A percentile compares a stretch with the other conserved stretches of the same genome.
Conservation (phyloP, 2,329 filamentous ascomycete genomes). For the Colletotrichum acutatum region DNA sequence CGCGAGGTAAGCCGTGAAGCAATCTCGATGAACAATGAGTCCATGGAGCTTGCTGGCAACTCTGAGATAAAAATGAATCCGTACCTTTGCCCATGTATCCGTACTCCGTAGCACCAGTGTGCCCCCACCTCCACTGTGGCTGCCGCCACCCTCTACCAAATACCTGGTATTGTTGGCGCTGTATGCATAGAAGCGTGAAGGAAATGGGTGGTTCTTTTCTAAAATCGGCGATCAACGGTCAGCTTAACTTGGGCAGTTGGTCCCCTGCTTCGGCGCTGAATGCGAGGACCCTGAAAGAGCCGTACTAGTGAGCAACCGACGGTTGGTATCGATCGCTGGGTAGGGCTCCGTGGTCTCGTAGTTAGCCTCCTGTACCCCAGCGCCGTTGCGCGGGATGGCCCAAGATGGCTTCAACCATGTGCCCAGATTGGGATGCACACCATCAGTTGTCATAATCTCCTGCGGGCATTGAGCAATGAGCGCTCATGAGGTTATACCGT, state of each 20-base stretch:
- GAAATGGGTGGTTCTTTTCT: neutral
- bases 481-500: neutral
- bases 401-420: slow-evolving; percentile 10
- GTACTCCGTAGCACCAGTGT: too few relatives aligned
- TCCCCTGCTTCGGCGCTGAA: neutral
- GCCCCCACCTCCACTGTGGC: neutral
- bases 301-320: neutral
- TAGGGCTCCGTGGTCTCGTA: slow-evolving; percentile 5
- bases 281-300: slow-evolving; percentile 21
- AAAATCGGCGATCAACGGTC: neutral
- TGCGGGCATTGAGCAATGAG: slow-evolving; percentile 27
- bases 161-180: neutral
- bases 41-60: neutral
- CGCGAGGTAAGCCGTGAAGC: slow-evolving; percentile 7
- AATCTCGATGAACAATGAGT: neutral
- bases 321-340: slow-evolving; percentile 17
- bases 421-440: slow-evolving; percentile 23
- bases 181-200: neutral
- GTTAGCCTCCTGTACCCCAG: slow-evolving; percentile 27
- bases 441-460: slow-evolving; percentile 18
- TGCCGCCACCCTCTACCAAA: neutral
- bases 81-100: too few relatives aligned
- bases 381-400: slow-evolving; percentile 14
- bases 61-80: neutral
- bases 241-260: neutral